Base-by-base conservation (phyloP, 805 yeast genomes). In the Sungouiella blattae region DNA sequence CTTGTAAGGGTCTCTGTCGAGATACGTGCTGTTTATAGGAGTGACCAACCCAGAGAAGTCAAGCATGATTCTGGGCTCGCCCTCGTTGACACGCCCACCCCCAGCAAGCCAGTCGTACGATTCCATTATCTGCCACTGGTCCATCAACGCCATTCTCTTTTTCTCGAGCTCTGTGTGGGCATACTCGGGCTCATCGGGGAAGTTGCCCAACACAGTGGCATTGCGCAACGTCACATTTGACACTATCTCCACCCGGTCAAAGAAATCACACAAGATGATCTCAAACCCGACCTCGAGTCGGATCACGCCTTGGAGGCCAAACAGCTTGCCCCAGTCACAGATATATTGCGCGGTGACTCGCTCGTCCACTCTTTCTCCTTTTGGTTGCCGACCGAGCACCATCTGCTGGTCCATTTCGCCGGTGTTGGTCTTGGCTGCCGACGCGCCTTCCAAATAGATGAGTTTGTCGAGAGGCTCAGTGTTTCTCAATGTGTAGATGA, bases 251-350 rank as follows among this genome's bases (percentile, higher is more conserved):
- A 76, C 29, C 37, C 72, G 68, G n/a, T 64, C 69, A n/a, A 49
- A 36, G 53, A 80, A 78, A 47, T 78, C 77, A 57, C 86, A 80
- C 9, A 79, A 36, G 9, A 79, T 64, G n/a, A 78, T 64, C 50
- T 79, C 86, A 50, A 67, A 80, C 0, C 83, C 83, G 28, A 75
- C 58, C 49, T 80, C 85, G 13, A 78, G 61, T 44, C 86, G 59
- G 5, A 80, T 58, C 16, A 69, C 58, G 0, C 85, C 86, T 52
- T 79, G 81, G 15, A 80, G 55, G 1, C 80, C 80, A 35, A 73
- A 73, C 12, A 62, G 51, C 35, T 63, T 40, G 11, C 75, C 74
- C 84, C 84, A 79, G 14, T 61, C 43, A 52, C 86, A 79, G 18
- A 79, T 78, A 16, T 44, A 52, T 7, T 60, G 60, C 2, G 84